Conservation (phyloP, 495 filamentous ascomycete species). For the Endocarpon pusillum region DNA sequence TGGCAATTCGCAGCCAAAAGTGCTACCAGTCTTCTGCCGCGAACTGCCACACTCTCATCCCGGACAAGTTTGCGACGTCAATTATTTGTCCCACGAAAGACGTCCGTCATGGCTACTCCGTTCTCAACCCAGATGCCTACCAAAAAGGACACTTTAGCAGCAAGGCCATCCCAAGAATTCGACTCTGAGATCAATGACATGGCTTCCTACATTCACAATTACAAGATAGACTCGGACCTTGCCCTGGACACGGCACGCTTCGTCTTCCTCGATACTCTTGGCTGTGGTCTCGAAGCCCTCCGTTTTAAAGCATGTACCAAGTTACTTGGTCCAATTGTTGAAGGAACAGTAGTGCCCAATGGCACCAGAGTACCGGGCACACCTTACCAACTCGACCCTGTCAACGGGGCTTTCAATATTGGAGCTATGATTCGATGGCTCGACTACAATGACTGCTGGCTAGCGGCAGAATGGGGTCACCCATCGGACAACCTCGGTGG, state of each 20-base stretch:
- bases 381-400: conserved; percentile 82
- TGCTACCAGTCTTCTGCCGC: no score
- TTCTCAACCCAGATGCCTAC: no score
- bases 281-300: conserved; percentile 88
- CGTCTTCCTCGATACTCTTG: conserved; percentile 86
- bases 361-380: conserved; percentile 87
- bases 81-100: no score
- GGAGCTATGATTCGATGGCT: conserved; percentile 97
- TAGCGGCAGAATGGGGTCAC: conserved; percentile 97
- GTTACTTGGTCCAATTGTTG: conserved; percentile 83
- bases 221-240: conserved; percentile 75
- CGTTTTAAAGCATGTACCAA: conserved; percentile 92
- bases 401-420: conserved; percentile 96
- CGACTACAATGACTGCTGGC: conserved; percentile 99
- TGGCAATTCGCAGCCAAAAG: no score
- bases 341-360: conserved; percentile 76
- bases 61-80: no score
- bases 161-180: conserved; percentile 50
- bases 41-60: no score
- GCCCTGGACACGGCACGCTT: conserved; percentile 86
- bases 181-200: conserved; percentile 91
- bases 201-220: conserved; percentile 83
- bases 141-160: no score
- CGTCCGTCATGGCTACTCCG: no score
- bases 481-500: conserved; percentile 93